Base-by-base conservation (phyloP, 192 early-diverging fungal genomes). In the Dimargaris xerosporica region DNA sequence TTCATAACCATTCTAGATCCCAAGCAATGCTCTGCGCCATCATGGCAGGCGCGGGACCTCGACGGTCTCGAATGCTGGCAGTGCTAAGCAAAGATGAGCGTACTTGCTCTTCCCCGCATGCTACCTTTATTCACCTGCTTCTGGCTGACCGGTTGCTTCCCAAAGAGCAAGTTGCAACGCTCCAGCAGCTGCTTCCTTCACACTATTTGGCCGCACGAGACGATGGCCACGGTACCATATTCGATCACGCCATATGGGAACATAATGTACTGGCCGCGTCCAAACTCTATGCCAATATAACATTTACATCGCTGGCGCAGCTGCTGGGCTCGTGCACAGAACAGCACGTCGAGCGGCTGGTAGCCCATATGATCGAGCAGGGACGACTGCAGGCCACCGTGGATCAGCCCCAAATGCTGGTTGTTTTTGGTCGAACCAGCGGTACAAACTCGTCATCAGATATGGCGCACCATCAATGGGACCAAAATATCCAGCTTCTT, bases 21-120 rank as follows among this genome's bases (percentile, higher is more conserved):
- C 78, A 83, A 13, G 91, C 96, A n/a, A 85, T 98, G 17, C 82
- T 80, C 50, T 96, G 91, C 67, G 87, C 93, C 2, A 84, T 95
- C 0, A 73, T 98, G 55, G 93, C 93, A 5, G 82, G 84, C 25
- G 94, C 94, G 7, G 94, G 96, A 0, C 92, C 91, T 25, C 86
- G 87, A 50, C 80, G 94, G 43, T 83, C 87, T 42, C 84, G 93
- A 16, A 80, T 87, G 67, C 74, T 99, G 51, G 87, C 93, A 0
- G 89, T 85, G 4, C 73, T 99, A 28, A 88, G 94, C 73, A 92
- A 90, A 65, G 92, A 97, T 69, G 90, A 96, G 55, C 83, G 91
- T 44, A 84, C 89, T 16, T 80, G 88, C 19, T 80, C 88, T n/a
- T 75, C 86, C 23, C 76, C 85, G 6, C 72, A 77, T 42, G 50